A percentile compares a stretch with the other conserved stretches of the same genome.
phyloP scores from a whole-genome alignment of 768 basidiomycete genomes.

The Gyrodon lividus region DNA sequence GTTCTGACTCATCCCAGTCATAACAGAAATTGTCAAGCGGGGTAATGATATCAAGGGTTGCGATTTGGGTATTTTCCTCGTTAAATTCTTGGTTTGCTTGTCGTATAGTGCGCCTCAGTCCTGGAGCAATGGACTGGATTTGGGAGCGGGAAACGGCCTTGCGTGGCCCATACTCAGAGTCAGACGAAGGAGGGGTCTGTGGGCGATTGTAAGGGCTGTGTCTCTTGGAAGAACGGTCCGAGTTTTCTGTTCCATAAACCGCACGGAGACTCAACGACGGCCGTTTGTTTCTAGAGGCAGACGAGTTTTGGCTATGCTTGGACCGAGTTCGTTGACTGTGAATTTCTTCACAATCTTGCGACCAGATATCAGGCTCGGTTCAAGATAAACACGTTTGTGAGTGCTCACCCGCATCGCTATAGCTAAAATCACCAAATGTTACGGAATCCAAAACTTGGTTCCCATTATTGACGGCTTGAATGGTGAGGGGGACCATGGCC shows the following conservation, averaged over 20 bases:
- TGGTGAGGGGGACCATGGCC: constrained; percentile 51
- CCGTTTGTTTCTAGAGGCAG: constrained; percentile 7
- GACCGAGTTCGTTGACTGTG: not conserved
- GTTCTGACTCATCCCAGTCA: constrained; percentile 66
- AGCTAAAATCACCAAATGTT: constrained; percentile 71
- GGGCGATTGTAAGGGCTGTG: constrained; percentile 39
- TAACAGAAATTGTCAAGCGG: constrained; percentile 54
- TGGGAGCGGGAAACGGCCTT: not conserved
- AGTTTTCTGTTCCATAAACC: constrained; percentile 17
- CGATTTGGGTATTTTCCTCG: constrained; percentile 50
- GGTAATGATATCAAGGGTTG: constrained; percentile 59
- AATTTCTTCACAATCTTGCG: constrained; percentile 8
- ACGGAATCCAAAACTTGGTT: constrained; percentile 59
- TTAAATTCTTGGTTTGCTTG: constrained; percentile 26
- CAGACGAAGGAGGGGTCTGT: constrained; percentile 42
- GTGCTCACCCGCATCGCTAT: constrained; percentile 47
- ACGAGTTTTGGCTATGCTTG: not conserved
- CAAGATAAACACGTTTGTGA: not conserved
- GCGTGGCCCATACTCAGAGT: constrained; percentile 33
- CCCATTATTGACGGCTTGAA: constrained; percentile 59
- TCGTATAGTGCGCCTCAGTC: constrained; percentile 25
- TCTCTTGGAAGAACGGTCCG: constrained; percentile 34
- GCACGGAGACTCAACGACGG: constrained; percentile 29
- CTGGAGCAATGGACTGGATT: constrained; percentile 5
- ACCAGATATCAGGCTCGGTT: not conserved